Percentiles rank a stretch among this genome's conserved stretches.
These are phyloP conservation scores for Dendrothele bispora DNA, from an alignment of 768 basidiomycete species.

Conservation along the genomic window DNA sequence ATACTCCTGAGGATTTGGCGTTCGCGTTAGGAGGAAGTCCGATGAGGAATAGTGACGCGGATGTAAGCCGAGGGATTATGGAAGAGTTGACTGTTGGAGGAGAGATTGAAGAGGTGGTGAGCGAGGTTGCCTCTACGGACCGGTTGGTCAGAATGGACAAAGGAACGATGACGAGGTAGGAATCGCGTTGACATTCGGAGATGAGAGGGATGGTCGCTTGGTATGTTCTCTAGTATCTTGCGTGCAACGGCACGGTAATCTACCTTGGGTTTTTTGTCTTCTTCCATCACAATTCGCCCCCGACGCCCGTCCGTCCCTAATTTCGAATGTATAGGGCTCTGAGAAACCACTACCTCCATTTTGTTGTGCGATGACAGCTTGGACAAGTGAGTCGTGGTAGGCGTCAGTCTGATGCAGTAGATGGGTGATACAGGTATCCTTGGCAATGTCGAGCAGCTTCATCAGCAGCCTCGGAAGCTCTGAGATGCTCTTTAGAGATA, in stretches of 20 bases:
- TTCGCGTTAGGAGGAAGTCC: slow-evolving; percentile 53
- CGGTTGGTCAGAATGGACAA: slow-evolving; percentile 96
- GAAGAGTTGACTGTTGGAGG: slow-evolving; percentile 36
- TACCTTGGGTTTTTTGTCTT: slow-evolving; percentile 71
- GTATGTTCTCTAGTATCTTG: slow-evolving; percentile 82
- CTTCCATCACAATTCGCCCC: slow-evolving; percentile 80
- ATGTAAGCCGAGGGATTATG: slow-evolving; percentile 26
- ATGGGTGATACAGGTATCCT: slow-evolving; percentile 98
- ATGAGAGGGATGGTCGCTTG: slow-evolving; percentile 85
- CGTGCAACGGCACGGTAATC: slow-evolving; percentile 98
- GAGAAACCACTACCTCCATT: slow-evolving; percentile 52
- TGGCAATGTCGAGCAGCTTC: slow-evolving; percentile 98
- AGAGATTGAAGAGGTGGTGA: slow-evolving; percentile 37
- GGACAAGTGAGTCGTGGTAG: slow-evolving; percentile 92
- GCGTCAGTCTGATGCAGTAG: slow-evolving; percentile 89
- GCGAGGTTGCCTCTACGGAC: slow-evolving; percentile 91
- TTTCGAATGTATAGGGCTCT: slow-evolving; percentile 46
- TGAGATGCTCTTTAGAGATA: slow-evolving; percentile 94
- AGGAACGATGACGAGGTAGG: slow-evolving; percentile 93
- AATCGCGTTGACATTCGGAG: slow-evolving; percentile 88
- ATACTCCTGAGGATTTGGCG: slow-evolving; percentile 70
- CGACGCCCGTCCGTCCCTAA: slow-evolving; percentile 71
- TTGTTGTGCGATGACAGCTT: slow-evolving; percentile 92
- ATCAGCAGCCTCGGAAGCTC: slow-evolving; percentile 95
- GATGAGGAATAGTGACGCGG: slow-evolving; percentile 37